These are phyloP conservation scores for Edaphochlamys debaryana DNA, from an alignment of 139 green algal genomes.

Conservation along the genomic window DNA sequence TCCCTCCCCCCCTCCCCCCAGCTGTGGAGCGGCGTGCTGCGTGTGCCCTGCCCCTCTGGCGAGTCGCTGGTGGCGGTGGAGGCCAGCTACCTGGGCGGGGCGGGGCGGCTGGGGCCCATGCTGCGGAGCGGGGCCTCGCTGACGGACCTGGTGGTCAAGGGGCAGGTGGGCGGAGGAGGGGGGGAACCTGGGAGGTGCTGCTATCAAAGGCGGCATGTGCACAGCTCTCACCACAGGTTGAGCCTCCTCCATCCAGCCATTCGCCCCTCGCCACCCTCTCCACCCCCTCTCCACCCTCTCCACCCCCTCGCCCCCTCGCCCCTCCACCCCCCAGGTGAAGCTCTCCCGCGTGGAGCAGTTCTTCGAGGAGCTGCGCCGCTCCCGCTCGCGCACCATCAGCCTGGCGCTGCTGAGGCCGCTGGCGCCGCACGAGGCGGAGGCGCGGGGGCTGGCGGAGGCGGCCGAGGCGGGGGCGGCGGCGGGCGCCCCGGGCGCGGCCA, in stretches of 20 bases:
- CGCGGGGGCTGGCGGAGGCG: background rate
- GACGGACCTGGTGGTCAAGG: constrained; percentile 59
- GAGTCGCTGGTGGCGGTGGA: background rate
- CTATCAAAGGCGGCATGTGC: too few relatives aligned
- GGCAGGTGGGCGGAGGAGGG: constrained; percentile 28
- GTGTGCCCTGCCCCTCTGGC: background rate
- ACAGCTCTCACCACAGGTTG: too few relatives aligned
- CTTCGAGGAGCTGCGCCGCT: constrained; percentile 65
- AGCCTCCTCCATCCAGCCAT: too few relatives aligned
- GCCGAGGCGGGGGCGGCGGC: background rate
- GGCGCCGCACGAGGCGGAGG: background rate
- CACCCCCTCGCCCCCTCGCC: too few relatives aligned
- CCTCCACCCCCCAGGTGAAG: constrained; percentile 30
- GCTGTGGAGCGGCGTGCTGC: constrained; percentile 54
- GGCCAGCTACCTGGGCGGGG: constrained; percentile 51
- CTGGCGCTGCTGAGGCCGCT: constrained; percentile 45
- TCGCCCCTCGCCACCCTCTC: too few relatives aligned
- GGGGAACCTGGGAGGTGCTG: too few relatives aligned
- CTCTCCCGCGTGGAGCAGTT: constrained; percentile 68
- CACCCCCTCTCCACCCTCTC: too few relatives aligned
- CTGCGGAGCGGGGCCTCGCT: constrained; percentile 22
- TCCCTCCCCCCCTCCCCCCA: background rate
- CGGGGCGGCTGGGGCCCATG: constrained; percentile 44
- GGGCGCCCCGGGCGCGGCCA: background rate
- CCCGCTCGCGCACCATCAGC: constrained; percentile 62